These are phyloP conservation scores for Globisporangium cylindrosporum DNA, from an alignment of 352 stramenopile genomes.

Conservation along the genomic window DNA sequence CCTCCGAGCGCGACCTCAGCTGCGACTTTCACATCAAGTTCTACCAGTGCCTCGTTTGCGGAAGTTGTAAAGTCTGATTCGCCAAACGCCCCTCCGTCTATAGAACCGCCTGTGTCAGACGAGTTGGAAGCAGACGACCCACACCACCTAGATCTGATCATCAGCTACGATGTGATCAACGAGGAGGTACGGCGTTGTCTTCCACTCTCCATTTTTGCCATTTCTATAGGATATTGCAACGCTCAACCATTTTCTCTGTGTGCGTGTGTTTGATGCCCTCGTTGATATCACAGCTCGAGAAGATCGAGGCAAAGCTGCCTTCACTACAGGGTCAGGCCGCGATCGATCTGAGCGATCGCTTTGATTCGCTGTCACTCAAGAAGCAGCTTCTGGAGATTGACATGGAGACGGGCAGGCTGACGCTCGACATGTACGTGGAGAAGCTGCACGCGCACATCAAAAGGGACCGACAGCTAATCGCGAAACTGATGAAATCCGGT, in stretches of 20 bases:
- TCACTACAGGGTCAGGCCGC: slow-evolving; percentile 32
- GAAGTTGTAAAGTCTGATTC: neutral
- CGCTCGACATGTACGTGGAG: slow-evolving; percentile 64
- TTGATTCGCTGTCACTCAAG: slow-evolving; percentile 69
- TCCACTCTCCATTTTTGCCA: neutral
- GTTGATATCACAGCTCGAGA: slow-evolving; percentile 41
- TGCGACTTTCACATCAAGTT: neutral
- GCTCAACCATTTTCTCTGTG: too few species aligned
- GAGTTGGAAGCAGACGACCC: slow-evolving; percentile 35
- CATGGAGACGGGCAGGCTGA: slow-evolving; percentile 79
- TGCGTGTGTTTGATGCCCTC: neutral
- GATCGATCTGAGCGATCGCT: slow-evolving; percentile 46
- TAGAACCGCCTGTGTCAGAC: slow-evolving; percentile 2
- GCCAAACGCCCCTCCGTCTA: neutral
- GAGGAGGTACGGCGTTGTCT: slow-evolving; percentile 51
- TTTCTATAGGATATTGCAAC: neutral
- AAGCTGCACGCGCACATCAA: slow-evolving; percentile 45
- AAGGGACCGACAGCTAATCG: slow-evolving; percentile 48
- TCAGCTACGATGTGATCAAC: slow-evolving; percentile 86
- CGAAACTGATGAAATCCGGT: slow-evolving; percentile 36
- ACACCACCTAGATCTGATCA: slow-evolving; percentile 66
- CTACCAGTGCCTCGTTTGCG: neutral
- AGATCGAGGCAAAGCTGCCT: slow-evolving; percentile 52
- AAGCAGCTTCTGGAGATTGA: slow-evolving; percentile 83
- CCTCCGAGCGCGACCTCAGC: neutral